Percentiles rank a stretch among this genome's conserved stretches.
Conservation (phyloP, 352 stramenopile species). For the Globisporangium mamillatum region DNA sequence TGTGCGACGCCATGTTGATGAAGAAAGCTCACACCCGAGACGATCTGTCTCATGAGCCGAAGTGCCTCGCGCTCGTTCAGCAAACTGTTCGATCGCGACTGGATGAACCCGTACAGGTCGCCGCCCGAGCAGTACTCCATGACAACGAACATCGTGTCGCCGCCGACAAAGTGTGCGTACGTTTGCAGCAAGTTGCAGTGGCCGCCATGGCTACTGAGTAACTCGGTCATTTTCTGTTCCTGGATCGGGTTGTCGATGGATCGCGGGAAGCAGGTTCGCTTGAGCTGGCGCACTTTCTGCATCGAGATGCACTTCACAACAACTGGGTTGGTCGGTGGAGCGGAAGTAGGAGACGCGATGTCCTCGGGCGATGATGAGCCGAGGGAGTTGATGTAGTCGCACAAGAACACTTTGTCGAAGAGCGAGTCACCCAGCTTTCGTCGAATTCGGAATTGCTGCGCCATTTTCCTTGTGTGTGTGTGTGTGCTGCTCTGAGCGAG, state of each 20-base stretch:
- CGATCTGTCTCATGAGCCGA: constrained; percentile 8
- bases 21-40: constrained; percentile 4
- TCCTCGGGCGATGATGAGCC: background rate
- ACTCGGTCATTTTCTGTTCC: background rate
- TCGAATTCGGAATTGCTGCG: background rate
- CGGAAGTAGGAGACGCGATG: background rate
- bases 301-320: background rate
- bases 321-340: background rate
- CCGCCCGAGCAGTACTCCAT: constrained; percentile 13
- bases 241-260: background rate
- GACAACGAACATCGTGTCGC: constrained; percentile 12
- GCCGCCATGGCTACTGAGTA: background rate
- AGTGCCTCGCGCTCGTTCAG: background rate
- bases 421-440: background rate
- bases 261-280: background rate
- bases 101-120: constrained; percentile 8
- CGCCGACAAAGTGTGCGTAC: background rate
- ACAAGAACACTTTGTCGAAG: background rate
- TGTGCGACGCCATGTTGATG: constrained; percentile 33
- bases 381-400: background rate
- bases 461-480: background rate
- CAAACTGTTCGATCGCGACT: background rate
- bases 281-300: constrained; percentile 1
- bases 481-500: background rate
- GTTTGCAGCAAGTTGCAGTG: constrained; percentile 4